Conservation (phyloP, 129 eudicot genomes). For the Pulicaria dysenterica region DNA sequence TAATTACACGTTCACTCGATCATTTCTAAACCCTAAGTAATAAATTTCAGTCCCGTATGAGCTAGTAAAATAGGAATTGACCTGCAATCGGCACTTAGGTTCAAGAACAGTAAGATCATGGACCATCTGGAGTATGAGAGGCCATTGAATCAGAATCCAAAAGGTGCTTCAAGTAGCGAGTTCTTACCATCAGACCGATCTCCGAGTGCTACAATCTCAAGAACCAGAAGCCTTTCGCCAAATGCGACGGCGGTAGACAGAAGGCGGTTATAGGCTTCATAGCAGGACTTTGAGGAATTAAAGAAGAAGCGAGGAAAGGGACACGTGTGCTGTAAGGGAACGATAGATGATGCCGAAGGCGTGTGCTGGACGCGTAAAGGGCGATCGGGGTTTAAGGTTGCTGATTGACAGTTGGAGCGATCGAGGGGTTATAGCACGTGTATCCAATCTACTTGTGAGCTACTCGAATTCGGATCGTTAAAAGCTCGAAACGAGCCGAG, state of each 20-base stretch:
- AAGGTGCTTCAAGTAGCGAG: slow-evolving; percentile 92
- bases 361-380: too few species aligned
- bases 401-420: too few species aligned
- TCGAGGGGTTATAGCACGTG: too few species aligned
- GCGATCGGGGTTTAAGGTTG: too few species aligned
- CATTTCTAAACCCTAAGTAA: neutral
- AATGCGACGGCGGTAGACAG: slow-evolving; percentile 97
- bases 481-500: too few species aligned
- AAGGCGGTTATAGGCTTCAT: slow-evolving; percentile 89
- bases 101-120: slow-evolving; percentile 80
- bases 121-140: slow-evolving; percentile 93
- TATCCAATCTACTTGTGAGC: too few species aligned
- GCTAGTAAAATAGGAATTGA: slow-evolving; percentile 63
- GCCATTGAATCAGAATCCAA: slow-evolving; percentile 95
- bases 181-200: slow-evolving; percentile 99
- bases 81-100: slow-evolving; percentile 94
- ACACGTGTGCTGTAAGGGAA: too few species aligned
- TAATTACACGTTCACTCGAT: neutral
- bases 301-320: too few species aligned
- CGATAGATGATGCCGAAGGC: too few species aligned
- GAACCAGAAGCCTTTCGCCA: slow-evolving; percentile 93
- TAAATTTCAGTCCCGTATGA: slow-evolving; percentile 39
- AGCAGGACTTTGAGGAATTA: slow-evolving; percentile 54
- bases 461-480: too few species aligned
- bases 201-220: slow-evolving; percentile 93